Percentiles rank a stretch among this genome's conserved stretches.
Evolutionary conservation across 139 green algal genomes (phyloP).

Genomic region (Volvox africanus): DNA sequence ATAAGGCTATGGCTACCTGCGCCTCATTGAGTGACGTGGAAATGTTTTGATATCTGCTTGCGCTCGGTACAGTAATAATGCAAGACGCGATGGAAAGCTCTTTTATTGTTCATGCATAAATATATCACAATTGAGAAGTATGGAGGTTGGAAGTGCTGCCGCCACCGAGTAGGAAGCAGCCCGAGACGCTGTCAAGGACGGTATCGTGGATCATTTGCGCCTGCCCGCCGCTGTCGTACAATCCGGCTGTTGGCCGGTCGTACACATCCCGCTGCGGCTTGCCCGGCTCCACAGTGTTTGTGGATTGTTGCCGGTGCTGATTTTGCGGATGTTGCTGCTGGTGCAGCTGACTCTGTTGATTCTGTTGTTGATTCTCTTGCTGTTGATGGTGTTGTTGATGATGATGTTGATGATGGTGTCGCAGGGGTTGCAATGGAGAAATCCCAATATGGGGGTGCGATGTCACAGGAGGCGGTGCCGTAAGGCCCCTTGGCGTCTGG

Average conservation of each 20-base stretch:
- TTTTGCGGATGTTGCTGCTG: not conserved
- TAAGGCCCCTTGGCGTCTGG: not conserved
- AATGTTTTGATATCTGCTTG: too few species aligned
- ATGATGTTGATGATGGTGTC: not conserved
- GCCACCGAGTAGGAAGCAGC: not conserved
- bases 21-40: too few species aligned
- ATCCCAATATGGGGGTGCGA: too few species aligned
- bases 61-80: too few species aligned
- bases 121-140: not conserved
- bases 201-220: not conserved
- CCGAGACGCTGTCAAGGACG: not conserved
- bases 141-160: constrained; percentile 7
- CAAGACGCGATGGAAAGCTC: too few species aligned
- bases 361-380: not conserved
- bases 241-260: not conserved
- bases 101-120: too few species aligned
- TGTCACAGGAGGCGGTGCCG: too few species aligned
- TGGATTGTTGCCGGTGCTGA: not conserved
- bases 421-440: too few species aligned
- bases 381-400: not conserved
- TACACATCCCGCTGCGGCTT: not conserved
- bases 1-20: too few species aligned
- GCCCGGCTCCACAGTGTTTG: not conserved
- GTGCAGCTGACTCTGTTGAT: not conserved
- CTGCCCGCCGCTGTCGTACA: constrained; percentile 15